Evolutionary conservation across 805 yeast species (phyloP), one percentile per base, ranked within the genome.

Genomic region (Yarrowia sp.): DNA sequence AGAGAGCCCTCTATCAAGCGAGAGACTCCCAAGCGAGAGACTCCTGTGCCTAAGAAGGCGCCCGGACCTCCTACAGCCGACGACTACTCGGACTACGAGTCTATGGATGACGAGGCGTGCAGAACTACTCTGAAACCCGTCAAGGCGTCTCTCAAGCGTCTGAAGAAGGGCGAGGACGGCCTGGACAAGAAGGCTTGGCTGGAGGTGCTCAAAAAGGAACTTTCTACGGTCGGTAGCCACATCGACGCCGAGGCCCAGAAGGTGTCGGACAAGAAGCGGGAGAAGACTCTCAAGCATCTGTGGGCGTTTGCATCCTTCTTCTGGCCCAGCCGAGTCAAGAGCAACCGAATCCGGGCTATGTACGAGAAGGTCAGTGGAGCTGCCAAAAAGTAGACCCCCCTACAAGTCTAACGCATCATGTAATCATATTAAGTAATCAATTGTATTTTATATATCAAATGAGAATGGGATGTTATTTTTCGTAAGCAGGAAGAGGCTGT

Each of bases 251-350:
- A 70, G 20, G 42, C 40, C 10, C 72, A 71, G 15, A 67, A 70
- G 47, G 73, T 70, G 24, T 53, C 68, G 2, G 73, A 73, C 3
- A 71, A 71, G 15, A 79, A 79, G 24, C 74, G 79, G 36, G 81
- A 77, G 8, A 83, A 81, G 73, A 72, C 79, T 68, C 80, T 81
- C 68, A 87, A 84, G 74, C 95, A 91, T 73, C 78, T 92, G 69
- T 92, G 97, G 97, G 85, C 90, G 38, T 91, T 88, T 76, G 91
- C 95, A 5, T 83, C 92, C 20, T 83, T 85, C 66, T 92, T 87
- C 79, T 92, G 97, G 97, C 97, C 97, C 2, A 90, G 87, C 3
- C 84, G 85, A 70, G 97, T 89, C 49, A 74, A 80, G 14, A 88
- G 94, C 69, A 77, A 81, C 44, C 89, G 89, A 78, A 85, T 92